Base-by-base conservation (phyloP, 1,139 yeast species). In the Suhomyces bolitotheri region DNA sequence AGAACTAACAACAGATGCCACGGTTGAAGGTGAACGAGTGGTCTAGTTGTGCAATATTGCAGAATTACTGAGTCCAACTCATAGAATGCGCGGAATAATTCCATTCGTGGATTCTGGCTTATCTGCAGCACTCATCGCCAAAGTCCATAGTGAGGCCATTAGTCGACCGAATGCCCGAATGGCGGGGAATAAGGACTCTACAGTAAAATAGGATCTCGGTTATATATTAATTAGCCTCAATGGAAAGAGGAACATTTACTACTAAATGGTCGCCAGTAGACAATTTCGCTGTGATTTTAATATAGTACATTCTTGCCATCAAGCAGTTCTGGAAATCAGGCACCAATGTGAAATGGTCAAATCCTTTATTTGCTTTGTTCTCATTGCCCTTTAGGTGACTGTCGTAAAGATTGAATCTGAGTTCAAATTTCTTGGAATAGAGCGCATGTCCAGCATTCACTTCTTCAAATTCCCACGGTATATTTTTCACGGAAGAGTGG, bases 321-420 rank as follows among this genome's bases (percentile, higher is more conserved):
- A 72, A 54, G 51, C 85, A 80, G 29, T 69, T 69, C 50, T 80
- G 84, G 53, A 77, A 76, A 41, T 67, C 71, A 1, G 85, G 85
- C 3, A 77, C 69, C 41, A 80, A 55, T 0, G 82, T 55, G 34
- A 60, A 50, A 36, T 43, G 46, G 39, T 51, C 68, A 41, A 53
- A 61, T 25, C 64, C 63, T 21, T 53, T 53, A 16, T 46, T 47
- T 21, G 46, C 44, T 7, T 43, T 46, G 15, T 45, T 45, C 17
- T 53, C 58, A 6, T 50, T 37, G 5, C 56, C 56, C 43, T 64
- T 64, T 17, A 62, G 44, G 29, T 47, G 51, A 34, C 62, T 56
- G 13, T 51, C 53, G 30, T 49, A 47, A 20, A 64, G 45, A 40
- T 64, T 57, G 31, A 66, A 33, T 8, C 45, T 40, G 8, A 66